These are phyloP conservation scores for Abortiporus biennis DNA, from an alignment of 1,284 basidiomycete genomes.

Conservation along the genomic window DNA sequence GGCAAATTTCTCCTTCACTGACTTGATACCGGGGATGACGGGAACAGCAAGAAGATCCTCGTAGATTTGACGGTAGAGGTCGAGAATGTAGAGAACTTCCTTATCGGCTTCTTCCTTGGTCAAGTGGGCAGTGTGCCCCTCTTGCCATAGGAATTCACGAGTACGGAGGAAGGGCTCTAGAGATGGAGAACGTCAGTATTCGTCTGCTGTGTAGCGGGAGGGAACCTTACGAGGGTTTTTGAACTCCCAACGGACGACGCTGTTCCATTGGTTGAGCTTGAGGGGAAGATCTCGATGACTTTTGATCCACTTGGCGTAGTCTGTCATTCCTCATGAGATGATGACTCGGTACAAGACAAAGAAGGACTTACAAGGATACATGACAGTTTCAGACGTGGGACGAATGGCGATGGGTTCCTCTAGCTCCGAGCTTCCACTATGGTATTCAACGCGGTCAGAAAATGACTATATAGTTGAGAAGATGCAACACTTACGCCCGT, in stretches of 20 bases:
- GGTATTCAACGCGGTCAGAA: background rate
- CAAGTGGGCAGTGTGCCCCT: constrained; percentile 95
- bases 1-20: constrained; percentile 99
- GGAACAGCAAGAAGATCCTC: constrained; percentile 97
- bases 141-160: constrained; percentile 99
- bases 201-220: background rate
- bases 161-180: constrained; percentile 96
- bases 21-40: constrained; percentile 95
- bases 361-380: constrained; percentile 82
- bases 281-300: constrained; percentile 95
- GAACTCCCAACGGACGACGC: constrained; percentile 99
- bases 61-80: constrained; percentile 95
- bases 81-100: constrained; percentile 93
- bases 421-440: constrained; percentile 84
- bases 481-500: constrained; percentile 64
- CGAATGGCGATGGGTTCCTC: constrained; percentile 98
- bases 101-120: constrained; percentile 85
- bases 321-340: constrained; percentile 19
- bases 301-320: constrained; percentile 99
- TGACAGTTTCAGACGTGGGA: constrained; percentile 96
- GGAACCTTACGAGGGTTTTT: constrained; percentile 82
- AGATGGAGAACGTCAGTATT: background rate
- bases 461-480: background rate
- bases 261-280: constrained; percentile 99
- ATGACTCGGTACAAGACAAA: background rate